phyloP scores from a whole-genome alignment of 2,329 filamentous ascomycete genomes.

The Cryphonectria japonica region DNA sequence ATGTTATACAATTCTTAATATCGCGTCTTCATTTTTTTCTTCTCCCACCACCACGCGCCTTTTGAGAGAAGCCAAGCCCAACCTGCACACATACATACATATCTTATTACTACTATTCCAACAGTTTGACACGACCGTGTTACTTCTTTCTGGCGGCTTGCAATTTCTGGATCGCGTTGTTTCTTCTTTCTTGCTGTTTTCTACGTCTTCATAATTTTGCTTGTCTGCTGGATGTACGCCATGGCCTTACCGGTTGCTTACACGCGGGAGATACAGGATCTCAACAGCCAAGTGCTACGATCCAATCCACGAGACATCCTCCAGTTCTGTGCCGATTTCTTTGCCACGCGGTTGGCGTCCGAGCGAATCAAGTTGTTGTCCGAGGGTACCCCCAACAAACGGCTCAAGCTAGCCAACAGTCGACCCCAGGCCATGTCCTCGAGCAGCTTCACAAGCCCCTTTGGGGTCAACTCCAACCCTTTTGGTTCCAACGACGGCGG shows the following conservation, averaged over 20 bases:
- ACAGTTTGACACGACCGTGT: not conserved
- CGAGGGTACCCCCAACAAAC: constrained; percentile 32
- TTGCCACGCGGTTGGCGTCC: constrained; percentile 65
- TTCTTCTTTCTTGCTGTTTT: not conserved
- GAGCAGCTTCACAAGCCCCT: constrained; percentile 75
- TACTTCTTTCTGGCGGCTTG: not conserved
- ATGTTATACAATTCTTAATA: constrained; percentile 7
- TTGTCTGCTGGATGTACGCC: constrained; percentile 21
- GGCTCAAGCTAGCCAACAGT: constrained; percentile 24
- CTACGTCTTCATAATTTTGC: constrained; percentile 10
- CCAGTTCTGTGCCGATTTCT: constrained; percentile 73
- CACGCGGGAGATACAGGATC: constrained; percentile 64
- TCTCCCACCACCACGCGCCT: not conserved
- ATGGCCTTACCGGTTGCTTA: constrained; percentile 59
- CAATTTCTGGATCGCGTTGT: constrained; percentile 7
- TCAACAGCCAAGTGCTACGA: constrained; percentile 64
- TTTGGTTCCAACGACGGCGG: constrained; percentile 62
- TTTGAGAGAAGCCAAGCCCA: not conserved
- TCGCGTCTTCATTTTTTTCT: not conserved
- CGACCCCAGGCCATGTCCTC: constrained; percentile 58
- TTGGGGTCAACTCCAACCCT: constrained; percentile 70
- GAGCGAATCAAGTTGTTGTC: constrained; percentile 63
- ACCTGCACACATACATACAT: not conserved
- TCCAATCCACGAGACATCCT: constrained; percentile 65
- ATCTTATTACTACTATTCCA: constrained; percentile 4